Base-by-base conservation (phyloP, 192 early-diverging fungal genomes). In the Thamnidium elegans region DNA sequence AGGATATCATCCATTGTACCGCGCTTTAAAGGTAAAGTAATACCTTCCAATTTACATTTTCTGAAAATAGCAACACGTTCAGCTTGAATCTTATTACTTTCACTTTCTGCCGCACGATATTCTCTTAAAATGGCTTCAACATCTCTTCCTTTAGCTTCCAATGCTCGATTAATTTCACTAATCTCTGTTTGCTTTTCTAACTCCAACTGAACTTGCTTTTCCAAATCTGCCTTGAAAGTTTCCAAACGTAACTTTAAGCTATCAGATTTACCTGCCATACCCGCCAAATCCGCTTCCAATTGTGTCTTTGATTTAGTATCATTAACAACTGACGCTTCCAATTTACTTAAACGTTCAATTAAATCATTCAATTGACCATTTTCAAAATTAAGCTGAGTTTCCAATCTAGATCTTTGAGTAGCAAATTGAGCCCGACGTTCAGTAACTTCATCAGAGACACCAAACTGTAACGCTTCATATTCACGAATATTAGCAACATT, bases 11-110 rank as follows among this genome's bases (percentile, higher is more conserved):
- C 86, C 72, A 97, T 71, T 10, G 83, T 89, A 14, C 90, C 90
- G 50, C 77, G 77, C 15, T 81, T 56, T 47, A 98, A 79, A 44
- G 95, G 96, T 36, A 99, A 65, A 7, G 87, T 81, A 55, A 99
- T 94, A 47, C 97, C 94, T 65, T 98, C 95, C 51, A 98, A 77
- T 75, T 96, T 96, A 78, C 95, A 97, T 23, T 83, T 77, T 58
- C 94, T 82, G 53, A 96, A 87, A 36, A 97, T 89, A 0, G 89
- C 81, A 1, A 90, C 78, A 47, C 85, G 79, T 39, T 97, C 94
- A 4, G 87, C 89, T 48, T 82, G 80, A 1, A 86, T 52, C 46
- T 90, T 89, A 53, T 97, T 93, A n/a, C 94, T 82, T 55, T 92
- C 78, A 0, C 89, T 74, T 78, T 90, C 86, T 61, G 73, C 71